Evolutionary conservation across 345 rosid genomes (phyloP).

Genomic region (Salix brachista): DNA sequence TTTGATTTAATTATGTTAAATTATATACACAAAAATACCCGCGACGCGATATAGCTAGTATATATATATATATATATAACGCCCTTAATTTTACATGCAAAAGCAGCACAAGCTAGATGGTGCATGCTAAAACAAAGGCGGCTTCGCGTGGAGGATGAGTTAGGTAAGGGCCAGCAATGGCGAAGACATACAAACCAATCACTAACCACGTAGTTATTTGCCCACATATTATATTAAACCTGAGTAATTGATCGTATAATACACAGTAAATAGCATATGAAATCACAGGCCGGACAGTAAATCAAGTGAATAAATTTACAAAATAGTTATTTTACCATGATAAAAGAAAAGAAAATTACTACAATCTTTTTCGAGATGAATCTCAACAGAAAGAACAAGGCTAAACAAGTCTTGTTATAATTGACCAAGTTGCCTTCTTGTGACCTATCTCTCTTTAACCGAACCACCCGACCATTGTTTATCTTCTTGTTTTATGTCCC

Average conservation of each 20-base stretch:
- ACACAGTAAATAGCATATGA: neutral
- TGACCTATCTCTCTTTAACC: conserved; percentile 12
- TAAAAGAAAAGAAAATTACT: neutral
- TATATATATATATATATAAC: too few relatives aligned
- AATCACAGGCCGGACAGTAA: neutral
- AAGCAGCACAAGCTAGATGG: neutral
- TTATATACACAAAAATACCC: too few relatives aligned
- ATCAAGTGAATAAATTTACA: too few relatives aligned
- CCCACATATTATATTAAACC: neutral
- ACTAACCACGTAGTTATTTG: neutral
- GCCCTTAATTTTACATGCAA: too few relatives aligned
- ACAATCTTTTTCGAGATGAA: neutral
- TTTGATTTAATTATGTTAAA: too few relatives aligned
- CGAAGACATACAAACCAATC: neutral
- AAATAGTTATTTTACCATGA: too few relatives aligned
- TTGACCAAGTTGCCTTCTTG: conserved; percentile 21
- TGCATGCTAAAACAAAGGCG: neutral
- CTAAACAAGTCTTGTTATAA: neutral
- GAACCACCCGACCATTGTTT: neutral
- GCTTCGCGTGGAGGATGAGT: neutral
- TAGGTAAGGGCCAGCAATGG: neutral
- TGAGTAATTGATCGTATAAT: neutral
- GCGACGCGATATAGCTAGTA: too few relatives aligned
- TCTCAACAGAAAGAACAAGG: neutral
- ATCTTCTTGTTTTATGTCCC: neutral